These are phyloP conservation scores for Starmerella bacillaris DNA, from an alignment of 805 yeast genomes.

Conservation along the genomic window DNA sequence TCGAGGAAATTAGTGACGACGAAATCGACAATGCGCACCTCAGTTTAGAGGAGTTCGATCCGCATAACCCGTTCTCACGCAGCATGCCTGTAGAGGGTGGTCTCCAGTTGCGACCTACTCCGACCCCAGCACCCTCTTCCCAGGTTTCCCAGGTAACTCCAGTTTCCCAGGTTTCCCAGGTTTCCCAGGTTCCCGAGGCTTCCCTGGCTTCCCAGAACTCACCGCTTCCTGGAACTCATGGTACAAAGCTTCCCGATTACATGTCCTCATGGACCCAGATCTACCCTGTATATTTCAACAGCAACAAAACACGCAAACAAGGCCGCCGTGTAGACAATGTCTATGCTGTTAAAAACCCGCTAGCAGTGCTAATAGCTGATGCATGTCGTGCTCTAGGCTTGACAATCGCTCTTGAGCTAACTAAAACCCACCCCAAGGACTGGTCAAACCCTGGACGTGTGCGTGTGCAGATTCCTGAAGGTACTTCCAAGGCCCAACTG, in stretches of 20 bases:
- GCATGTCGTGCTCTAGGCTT: slow-evolving; percentile 33
- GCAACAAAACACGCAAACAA: slow-evolving; percentile 48
- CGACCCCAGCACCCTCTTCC: slow-evolving; percentile 6
- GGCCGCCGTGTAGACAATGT: slow-evolving; percentile 64
- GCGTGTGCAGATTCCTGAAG: slow-evolving; percentile 38
- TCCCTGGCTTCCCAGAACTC: neutral
- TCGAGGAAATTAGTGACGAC: slow-evolving; percentile 42
- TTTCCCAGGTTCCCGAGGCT: slow-evolving; percentile 15
- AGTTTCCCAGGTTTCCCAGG: slow-evolving; percentile 37
- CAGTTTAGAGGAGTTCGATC: slow-evolving; percentile 86
- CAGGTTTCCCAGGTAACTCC: neutral
- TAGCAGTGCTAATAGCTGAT: slow-evolving; percentile 66
- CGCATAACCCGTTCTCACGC: slow-evolving; percentile 23
- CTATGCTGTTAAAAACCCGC: slow-evolving; percentile 69
- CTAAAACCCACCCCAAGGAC: slow-evolving; percentile 87
- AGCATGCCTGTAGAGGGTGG: slow-evolving; percentile 17
- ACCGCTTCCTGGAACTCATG: slow-evolving; percentile 27
- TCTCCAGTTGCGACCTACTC: slow-evolving; percentile 13
- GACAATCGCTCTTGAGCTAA: slow-evolving; percentile 31
- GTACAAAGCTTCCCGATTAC: slow-evolving; percentile 40
- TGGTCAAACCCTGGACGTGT: slow-evolving; percentile 97
- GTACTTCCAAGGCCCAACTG: slow-evolving; percentile 44
- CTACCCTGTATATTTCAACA: slow-evolving; percentile 88
- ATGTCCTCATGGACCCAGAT: slow-evolving; percentile 53
- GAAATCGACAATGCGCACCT: slow-evolving; percentile 72